phyloP scores from a whole-genome alignment of 441 rosid species.

The Gossypium aridum region DNA sequence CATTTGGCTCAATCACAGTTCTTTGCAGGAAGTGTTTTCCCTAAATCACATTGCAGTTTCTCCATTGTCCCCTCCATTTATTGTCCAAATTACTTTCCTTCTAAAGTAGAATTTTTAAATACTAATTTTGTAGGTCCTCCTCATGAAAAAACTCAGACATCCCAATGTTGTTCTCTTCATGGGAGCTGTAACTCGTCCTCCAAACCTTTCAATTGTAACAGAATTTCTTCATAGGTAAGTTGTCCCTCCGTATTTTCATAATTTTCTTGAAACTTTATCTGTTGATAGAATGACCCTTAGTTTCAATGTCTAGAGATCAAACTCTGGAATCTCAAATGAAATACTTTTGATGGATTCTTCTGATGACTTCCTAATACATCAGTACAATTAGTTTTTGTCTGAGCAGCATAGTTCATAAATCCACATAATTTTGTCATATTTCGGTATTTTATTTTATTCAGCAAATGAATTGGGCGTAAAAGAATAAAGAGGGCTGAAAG shows the following conservation, averaged over 20 bases:
- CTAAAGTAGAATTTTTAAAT: background rate
- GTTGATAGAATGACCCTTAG: background rate
- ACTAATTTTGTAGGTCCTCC: conserved; percentile 37
- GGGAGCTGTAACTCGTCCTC: conserved; percentile 81
- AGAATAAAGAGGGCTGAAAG: background rate
- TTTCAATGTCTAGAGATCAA: too few relatives aligned
- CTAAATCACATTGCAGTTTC: background rate
- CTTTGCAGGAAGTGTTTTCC: background rate
- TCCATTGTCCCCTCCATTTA: background rate
- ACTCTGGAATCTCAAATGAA: too few relatives aligned
- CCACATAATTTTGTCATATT: background rate
- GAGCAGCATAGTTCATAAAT: background rate
- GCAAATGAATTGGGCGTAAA: background rate
- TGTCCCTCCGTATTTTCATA: conserved; percentile 8
- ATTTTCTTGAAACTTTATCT: background rate
- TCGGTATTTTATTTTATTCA: background rate
- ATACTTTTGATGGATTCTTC: background rate
- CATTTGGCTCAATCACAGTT: background rate
- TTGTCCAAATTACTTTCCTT: background rate
- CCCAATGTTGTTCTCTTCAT: conserved; percentile 83
- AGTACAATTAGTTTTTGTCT: background rate
- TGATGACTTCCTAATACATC: background rate
- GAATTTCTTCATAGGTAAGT: conserved; percentile 74
- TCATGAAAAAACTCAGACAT: conserved; percentile 63
- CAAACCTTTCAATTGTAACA: conserved; percentile 68